A percentile compares a stretch with the other conserved stretches of the same genome.
Conservation (phyloP, 768 basidiomycete genomes). For the Phylloporus arenicola region DNA sequence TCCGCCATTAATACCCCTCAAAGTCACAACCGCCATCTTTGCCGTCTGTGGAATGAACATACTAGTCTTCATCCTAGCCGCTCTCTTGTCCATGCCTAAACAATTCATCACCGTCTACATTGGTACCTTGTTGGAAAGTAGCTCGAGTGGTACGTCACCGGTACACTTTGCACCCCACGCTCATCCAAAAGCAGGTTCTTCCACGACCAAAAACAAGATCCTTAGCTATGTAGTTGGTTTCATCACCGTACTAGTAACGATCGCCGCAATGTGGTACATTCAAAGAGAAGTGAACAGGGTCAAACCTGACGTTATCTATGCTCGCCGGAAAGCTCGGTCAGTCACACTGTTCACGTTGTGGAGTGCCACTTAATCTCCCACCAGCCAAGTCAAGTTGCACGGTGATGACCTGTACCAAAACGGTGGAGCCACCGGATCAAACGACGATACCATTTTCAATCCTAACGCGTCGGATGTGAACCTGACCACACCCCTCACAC, state of each 20-base stretch:
- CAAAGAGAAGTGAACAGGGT: conserved; percentile 61
- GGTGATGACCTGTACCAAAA: conserved; percentile 31
- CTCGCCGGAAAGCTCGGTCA: conserved; percentile 65
- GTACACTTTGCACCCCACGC: neutral
- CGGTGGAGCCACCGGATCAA: conserved; percentile 25
- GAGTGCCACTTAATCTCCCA: conserved; percentile 2
- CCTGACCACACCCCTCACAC: conserved; percentile 26
- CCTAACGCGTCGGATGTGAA: conserved; percentile 38
- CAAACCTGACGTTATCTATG: conserved; percentile 65
- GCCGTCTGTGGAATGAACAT: conserved; percentile 87
- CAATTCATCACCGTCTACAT: conserved; percentile 91
- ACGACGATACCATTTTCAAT: conserved; percentile 32
- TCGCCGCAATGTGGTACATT: conserved; percentile 83
- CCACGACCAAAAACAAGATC: conserved; percentile 46
- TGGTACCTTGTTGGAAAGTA: conserved; percentile 64
- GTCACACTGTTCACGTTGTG: conserved; percentile 3
- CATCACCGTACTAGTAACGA: conserved; percentile 64
- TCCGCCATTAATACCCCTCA: conserved; percentile 2
- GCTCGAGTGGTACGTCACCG: conserved; percentile 30
- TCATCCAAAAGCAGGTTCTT: conserved; percentile 14
- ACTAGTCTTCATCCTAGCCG: conserved; percentile 69
- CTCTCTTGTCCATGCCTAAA: conserved; percentile 80
- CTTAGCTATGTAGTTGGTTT: conserved; percentile 66
- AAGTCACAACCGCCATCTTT: conserved; percentile 85
- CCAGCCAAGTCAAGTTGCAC: conserved; percentile 51